Percentiles rank a stretch among this genome's conserved stretches.
phyloP scores from a whole-genome alignment of 352 stramenopile genomes.

The Globisporangium polare region DNA sequence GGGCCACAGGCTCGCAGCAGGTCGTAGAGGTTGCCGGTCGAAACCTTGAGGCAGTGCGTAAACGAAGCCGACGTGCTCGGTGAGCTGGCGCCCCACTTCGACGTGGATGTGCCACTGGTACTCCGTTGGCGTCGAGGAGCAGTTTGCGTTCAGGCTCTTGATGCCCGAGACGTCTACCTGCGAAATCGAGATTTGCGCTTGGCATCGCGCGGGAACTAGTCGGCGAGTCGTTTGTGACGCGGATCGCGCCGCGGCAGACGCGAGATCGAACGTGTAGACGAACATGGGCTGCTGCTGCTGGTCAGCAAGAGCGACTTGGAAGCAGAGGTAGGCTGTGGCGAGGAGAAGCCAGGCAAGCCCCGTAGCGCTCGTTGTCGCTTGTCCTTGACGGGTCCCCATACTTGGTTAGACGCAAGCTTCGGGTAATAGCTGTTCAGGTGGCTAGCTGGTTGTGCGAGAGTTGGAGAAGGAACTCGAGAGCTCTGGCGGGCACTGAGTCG shows the following conservation, averaged over 20 bases:
- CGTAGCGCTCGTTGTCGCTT: not conserved
- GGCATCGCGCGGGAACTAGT: not conserved
- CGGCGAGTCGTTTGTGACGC: not conserved
- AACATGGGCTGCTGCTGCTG: not conserved
- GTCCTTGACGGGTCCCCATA: not conserved
- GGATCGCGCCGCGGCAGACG: not conserved
- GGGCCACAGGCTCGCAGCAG: slow-evolving; percentile 45
- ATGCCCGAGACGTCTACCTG: slow-evolving; percentile 25
- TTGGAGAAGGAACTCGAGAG: not conserved
- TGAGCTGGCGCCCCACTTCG: slow-evolving; percentile 31
- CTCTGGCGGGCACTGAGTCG: no score
- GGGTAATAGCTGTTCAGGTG: no score
- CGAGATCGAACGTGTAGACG: not conserved
- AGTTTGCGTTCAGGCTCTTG: slow-evolving; percentile 35
- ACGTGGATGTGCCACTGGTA: slow-evolving; percentile 63
- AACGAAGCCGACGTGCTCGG: slow-evolving; percentile 29
- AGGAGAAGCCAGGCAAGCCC: not conserved
- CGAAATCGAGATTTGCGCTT: not conserved
- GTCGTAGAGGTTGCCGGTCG: slow-evolving; percentile 59
- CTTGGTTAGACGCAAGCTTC: not conserved
- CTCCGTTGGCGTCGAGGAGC: slow-evolving; percentile 24
- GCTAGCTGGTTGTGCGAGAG: not conserved
- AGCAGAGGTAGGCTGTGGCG: not conserved
- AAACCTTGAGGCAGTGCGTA: slow-evolving; percentile 28
- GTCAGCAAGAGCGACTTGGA: not conserved